Conservation (phyloP, 768 basidiomycete genomes). For the Kwoniella sp. region DNA sequence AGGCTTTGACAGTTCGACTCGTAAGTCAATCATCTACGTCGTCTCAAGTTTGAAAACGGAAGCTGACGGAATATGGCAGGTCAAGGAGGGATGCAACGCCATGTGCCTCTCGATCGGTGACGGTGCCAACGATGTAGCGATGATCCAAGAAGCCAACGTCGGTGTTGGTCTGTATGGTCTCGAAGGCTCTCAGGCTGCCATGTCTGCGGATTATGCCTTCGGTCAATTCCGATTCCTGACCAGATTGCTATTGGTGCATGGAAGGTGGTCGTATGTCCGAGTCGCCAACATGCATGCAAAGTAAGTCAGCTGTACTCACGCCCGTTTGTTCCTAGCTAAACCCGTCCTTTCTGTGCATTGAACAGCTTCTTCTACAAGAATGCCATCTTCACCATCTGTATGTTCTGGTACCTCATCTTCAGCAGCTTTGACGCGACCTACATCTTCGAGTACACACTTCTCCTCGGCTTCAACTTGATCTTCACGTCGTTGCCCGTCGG, state of each 20-base stretch:
- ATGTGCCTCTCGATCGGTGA: constrained; percentile 98
- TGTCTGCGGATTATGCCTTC: constrained; percentile 98
- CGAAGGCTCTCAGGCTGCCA: constrained; percentile 96
- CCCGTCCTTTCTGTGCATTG: constrained; percentile 49
- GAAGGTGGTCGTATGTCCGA: constrained; percentile 95
- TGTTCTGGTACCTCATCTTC: constrained; percentile 92
- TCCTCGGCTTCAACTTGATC: constrained; percentile 83
- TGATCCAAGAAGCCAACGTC: constrained; percentile 99
- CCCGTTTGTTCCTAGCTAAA: neutral
- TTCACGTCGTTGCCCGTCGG: constrained; percentile 95
- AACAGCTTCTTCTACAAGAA: constrained; percentile 94
- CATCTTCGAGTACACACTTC: constrained; percentile 91
- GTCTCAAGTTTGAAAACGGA: neutral
- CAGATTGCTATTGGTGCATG: constrained; percentile 87
- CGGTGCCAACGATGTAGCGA: constrained; percentile 94
- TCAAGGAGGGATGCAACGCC: constrained; percentile 91
- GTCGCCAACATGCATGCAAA: constrained; percentile 78
- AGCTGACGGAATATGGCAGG: constrained; percentile 59
- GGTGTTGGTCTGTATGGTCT: constrained; percentile 91
- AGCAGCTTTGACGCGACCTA: constrained; percentile 96
- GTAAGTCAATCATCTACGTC: constrained; percentile 59
- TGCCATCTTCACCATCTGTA: constrained; percentile 61
- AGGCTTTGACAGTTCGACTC: constrained; percentile 92
- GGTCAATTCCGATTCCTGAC: constrained; percentile 95
- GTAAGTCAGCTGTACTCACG: constrained; percentile 30